Evolutionary conservation across 1,284 basidiomycete genomes (phyloP), one percentile per base, ranked within the genome.

Genomic region (Austroboletus novae-zelandiae): DNA sequence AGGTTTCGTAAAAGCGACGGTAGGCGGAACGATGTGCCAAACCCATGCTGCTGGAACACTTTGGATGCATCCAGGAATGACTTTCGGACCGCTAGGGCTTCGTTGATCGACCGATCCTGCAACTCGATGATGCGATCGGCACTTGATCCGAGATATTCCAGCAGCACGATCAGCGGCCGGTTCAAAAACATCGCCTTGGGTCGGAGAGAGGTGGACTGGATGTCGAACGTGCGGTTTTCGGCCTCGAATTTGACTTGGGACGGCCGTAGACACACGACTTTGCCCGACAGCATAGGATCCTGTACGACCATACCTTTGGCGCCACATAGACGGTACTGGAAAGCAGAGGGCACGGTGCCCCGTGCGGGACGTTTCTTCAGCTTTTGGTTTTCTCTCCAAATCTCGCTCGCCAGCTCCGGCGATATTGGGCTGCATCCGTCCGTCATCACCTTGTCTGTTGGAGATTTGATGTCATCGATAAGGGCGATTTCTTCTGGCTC

Each of bases 401-500:
- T 70, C 0, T 47, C 59, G 1, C 58, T 45, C 17, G 65, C 58
- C 25, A 78, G 66, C 15, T 55, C 56, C 1, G 46, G 44, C 5
- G 78, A 79, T 36, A 79, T 73, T 15, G 71, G 66, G 0, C 76
- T 75, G 45, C 71, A 70, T 17, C 79, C 79, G 50, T 79, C 79
- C 9, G 75, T 76, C 65, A 79, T 78, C 44, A 67, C 48, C 13
- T 54, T 67, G 0, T 40, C 50, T 17, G 3, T 18, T 5, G 45
- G 40, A 1, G 71, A 72, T 23, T 1, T 43, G 15, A 58, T 60
- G 47, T 70, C 70, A 2, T 57, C 47, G 27, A 73, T 65, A 36
- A 39, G 53, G 1, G 4, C 7, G 13, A 78, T 70, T 48, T 77
- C 67, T 1, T 62, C 35, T 6, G 50, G 49, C 3, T 57, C 47